Evolutionary conservation across 2,329 filamentous ascomycete genomes (phyloP), one percentile per base, ranked within the genome.

Genomic region (Arthrobotrys iridis): DNA sequence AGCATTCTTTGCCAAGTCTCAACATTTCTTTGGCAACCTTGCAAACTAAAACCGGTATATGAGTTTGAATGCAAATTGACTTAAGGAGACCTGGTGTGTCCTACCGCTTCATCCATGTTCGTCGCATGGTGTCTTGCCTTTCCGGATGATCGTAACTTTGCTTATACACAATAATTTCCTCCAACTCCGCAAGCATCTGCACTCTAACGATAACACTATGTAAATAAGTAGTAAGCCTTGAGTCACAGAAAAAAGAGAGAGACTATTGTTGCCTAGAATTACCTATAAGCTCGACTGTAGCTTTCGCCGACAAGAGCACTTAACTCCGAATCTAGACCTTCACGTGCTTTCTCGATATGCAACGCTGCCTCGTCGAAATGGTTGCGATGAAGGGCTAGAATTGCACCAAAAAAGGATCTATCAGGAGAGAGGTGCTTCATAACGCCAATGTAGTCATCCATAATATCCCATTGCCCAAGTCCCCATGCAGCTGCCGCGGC

Each of bases 1-100:
- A 99, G 88, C 93, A 98, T 98, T 74, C 95, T 89, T 81, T 97
- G 93, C 95, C 95, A 99, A 2, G 98, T 93, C 80, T 99, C 95
- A 18, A 97, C 93, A 79, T 98, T 97, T 68, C 95, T 91, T 82
- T 99, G 94, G 79, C 95, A 97, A 11, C 95, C 95, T 81, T 95
- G 92, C 26, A 99, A 86, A 79, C 71, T 75, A 41, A 6, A 40
- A 41, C 15, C 6, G 10, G 18, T n/a, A 35, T 24, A 15, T 66
- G 33, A 66, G 50, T 4, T 24, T 30, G 6, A 15, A 13, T 41
- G 24, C 18, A 26, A 26, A 18, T 18, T 20, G 7, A 2, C 24
- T 18, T 18, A 22, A 20, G 11, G 8, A 62, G 5, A 33, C 22
- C 22, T 15, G 45, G 20, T 30, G 24, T 43, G 22, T 52, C 71